Conservation (phyloP, 306 rosid genomes). For the Gynostemma pentaphyllum region DNA sequence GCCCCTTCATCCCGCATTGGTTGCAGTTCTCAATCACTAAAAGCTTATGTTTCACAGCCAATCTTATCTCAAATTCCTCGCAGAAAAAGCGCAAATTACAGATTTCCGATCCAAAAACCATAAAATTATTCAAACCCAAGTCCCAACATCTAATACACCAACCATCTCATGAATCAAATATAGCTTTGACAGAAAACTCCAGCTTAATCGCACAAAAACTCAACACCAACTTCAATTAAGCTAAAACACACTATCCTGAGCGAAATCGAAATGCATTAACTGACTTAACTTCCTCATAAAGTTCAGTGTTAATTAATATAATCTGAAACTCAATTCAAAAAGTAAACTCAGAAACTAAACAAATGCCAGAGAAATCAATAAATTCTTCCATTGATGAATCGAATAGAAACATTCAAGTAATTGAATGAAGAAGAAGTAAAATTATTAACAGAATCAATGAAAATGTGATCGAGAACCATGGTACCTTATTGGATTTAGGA, state of each 20-base stretch:
- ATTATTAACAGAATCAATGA: too few species aligned
- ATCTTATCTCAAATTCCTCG: background rate
- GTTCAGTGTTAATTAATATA: background rate
- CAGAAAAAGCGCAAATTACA: background rate
- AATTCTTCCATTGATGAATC: background rate
- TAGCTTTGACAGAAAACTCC: too few species aligned
- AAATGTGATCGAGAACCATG: constrained; percentile 2
- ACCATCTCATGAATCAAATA: too few species aligned
- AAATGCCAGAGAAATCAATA: background rate
- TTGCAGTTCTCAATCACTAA: background rate
- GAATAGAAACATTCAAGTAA: background rate
- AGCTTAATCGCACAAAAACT: too few species aligned
- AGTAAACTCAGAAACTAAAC: background rate
- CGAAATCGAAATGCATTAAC: background rate
- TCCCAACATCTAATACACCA: background rate
- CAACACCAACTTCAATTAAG: too few species aligned
- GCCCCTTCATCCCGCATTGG: background rate
- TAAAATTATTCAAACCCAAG: background rate
- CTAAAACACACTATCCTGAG: too few species aligned
- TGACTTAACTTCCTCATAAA: constrained; percentile 3
- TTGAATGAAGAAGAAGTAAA: background rate
- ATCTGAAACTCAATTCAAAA: background rate
- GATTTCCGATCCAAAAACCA: background rate
- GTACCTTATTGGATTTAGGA: constrained; percentile 23
- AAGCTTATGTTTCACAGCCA: background rate